A percentile compares a stretch with the other conserved stretches of the same genome.
phyloP scores from a whole-genome alignment of 768 basidiomycete genomes.

The Pholiota molesta region DNA sequence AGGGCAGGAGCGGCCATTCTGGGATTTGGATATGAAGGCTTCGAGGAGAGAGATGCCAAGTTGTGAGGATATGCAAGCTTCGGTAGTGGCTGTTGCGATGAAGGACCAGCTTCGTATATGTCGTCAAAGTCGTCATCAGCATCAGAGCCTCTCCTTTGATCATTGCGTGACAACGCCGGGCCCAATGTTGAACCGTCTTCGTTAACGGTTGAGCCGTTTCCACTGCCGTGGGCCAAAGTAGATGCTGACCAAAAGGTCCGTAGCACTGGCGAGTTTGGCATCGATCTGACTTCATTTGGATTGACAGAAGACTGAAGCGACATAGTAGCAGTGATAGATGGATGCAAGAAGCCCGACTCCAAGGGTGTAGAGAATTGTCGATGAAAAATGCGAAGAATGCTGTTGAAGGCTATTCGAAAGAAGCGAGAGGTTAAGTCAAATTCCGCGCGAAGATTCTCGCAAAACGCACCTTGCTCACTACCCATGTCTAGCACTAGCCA shows the following conservation, averaged over 20 bases:
- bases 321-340: background rate
- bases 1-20: constrained; percentile 36
- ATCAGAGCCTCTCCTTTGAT: background rate
- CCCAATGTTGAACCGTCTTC: background rate
- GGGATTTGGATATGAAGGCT: constrained; percentile 7
- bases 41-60: background rate
- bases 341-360: constrained; percentile 43
- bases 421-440: background rate
- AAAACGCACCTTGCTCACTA: constrained; percentile 41
- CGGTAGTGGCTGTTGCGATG: background rate
- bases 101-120: background rate
- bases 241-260: background rate
- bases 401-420: constrained; percentile 42
- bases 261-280: constrained; percentile 2
- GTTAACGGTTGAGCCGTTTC: background rate
- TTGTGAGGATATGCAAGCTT: constrained; percentile 10
- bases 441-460: background rate
- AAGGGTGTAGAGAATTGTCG: constrained; percentile 39
- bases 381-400: constrained; percentile 56
- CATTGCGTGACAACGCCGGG: background rate
- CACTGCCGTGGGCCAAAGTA: background rate
- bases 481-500: constrained; percentile 59
- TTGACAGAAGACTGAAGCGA: background rate
- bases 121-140: background rate
- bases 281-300: background rate